phyloP scores from a whole-genome alignment of 2,329 filamentous ascomycete genomes.

The Alternaria sp. region DNA sequence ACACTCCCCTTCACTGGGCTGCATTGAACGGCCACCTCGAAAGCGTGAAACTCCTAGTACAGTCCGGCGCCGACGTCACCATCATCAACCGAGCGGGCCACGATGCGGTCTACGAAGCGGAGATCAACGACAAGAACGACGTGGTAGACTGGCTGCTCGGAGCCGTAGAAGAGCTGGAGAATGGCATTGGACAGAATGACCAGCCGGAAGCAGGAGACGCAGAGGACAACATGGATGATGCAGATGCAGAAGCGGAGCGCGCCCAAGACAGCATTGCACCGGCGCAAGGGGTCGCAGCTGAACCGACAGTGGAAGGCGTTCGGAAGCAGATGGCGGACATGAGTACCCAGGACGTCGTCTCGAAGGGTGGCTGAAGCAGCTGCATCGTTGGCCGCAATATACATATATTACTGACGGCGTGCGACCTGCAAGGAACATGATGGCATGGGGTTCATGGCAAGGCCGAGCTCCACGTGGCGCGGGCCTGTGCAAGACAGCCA shows the following conservation, averaged over 20 bases:
- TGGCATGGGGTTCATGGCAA: constrained; percentile 15
- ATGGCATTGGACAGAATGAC: constrained; percentile 44
- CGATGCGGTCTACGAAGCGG: constrained; percentile 60
- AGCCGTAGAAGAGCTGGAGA: constrained; percentile 53
- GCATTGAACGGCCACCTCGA: constrained; percentile 86
- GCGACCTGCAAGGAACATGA: constrained; percentile 17
- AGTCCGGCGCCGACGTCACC: constrained; percentile 76
- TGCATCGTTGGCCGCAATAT: constrained; percentile 23
- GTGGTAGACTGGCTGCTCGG: constrained; percentile 57
- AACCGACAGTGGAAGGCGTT: constrained; percentile 33
- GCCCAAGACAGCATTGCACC: constrained; percentile 3
- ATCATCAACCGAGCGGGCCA: constrained; percentile 85
- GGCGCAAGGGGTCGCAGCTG: constrained; percentile 16
- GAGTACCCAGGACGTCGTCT: constrained; percentile 25
- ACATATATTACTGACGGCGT: constrained; percentile 31
- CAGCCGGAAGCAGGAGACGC: constrained; percentile 42
- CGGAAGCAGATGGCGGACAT: constrained; percentile 43
- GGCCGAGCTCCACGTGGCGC: constrained; percentile 24
- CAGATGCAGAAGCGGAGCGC: constrained; percentile 21
- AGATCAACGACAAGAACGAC: constrained; percentile 56
- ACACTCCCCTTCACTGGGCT: constrained; percentile 94
- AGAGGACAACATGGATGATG: constrained; percentile 25
- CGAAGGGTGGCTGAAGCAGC: constrained; percentile 33
- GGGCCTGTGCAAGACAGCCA: constrained; percentile 6
- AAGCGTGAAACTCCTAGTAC: constrained; percentile 77